Evolutionary conservation across 2,329 filamentous ascomycete species (phyloP), one percentile per base, ranked within the genome.

Genomic region (Trichoderma koningii): DNA sequence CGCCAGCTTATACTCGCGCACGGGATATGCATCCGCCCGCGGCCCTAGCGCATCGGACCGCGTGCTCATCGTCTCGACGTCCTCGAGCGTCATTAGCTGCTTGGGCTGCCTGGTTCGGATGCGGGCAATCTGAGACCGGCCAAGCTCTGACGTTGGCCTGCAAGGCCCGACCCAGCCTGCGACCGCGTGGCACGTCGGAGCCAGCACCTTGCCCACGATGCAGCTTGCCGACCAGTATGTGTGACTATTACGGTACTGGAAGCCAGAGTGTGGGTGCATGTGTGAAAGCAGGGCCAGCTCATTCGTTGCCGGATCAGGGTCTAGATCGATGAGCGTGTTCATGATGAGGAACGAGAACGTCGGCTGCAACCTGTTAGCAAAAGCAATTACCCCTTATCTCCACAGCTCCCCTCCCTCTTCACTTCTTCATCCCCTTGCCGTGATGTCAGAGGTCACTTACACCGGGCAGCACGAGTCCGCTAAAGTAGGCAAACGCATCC

Each of bases 401-500:
- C 34, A 38, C 7, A 14, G 34, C 30, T 30, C 21, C 30, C 45
- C 30, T 34, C 14, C 14, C n/a, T 14, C 42, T 12, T 17, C 38
- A 10, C 34, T 5, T 41, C 42, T 10, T n/a, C 17, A 4, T 53
- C 23, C 15, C 26, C 15, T 34, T 30, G 41, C n/a, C 26, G n/a
- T 42, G 30, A 44, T 14, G 61, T 34, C 28, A 19, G 45, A 19
- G 4, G 41, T 15, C 7, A 74, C 86, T 82, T 74, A 85, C 82
- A 12, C 90, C 90, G 9, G 90, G 90, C 3, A 93, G 77, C 42
- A 92, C 84, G 15, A 92, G 82, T 4, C 89, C 89, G 44, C 87
- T 90, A 71, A 92, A 92, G 78, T 90, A 93, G 7, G 90, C 89
- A 85, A 91, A 88, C 17, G 89, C 85, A 72, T 91, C 88, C 21